phyloP scores from a whole-genome alignment of 2,329 filamentous ascomycete species.

The Tolypocladium pustulatum region DNA sequence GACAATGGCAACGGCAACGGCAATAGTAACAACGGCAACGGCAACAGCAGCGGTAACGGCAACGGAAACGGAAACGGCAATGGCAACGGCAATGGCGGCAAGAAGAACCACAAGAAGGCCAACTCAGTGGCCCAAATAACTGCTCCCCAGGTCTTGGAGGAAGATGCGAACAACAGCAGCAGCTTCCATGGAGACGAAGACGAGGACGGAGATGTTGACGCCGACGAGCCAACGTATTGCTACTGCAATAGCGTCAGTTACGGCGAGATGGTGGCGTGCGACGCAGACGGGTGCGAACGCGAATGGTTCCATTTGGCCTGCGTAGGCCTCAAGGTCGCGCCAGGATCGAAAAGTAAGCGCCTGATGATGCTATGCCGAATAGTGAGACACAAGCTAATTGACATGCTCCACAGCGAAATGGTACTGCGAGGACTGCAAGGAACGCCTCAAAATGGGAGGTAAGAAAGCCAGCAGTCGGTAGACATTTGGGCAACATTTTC shows the following conservation, averaged over 20 bases:
- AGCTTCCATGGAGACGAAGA: slow-evolving; percentile 26
- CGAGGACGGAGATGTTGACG: slow-evolving; percentile 50
- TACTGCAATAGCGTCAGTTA: slow-evolving; percentile 74
- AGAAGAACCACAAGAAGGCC: slow-evolving; percentile 51
- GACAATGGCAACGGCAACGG: slow-evolving; percentile 25
- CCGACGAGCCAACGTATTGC: slow-evolving; percentile 65
- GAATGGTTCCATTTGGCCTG: slow-evolving; percentile 83
- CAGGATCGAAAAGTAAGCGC: slow-evolving; percentile 61
- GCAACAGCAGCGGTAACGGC: background rate
- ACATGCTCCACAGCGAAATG: slow-evolving; percentile 51
- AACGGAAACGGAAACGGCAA: slow-evolving; percentile 24
- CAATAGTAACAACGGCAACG: background rate
- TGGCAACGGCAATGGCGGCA: slow-evolving; percentile 17
- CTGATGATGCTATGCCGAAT: background rate
- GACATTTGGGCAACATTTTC: slow-evolving; percentile 1
- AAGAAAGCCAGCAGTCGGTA: slow-evolving; percentile 41
- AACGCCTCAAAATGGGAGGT: slow-evolving; percentile 45
- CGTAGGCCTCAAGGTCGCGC: slow-evolving; percentile 68
- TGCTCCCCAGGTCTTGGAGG: slow-evolving; percentile 17
- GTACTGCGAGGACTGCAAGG: slow-evolving; percentile 74
- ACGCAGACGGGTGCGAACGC: slow-evolving; percentile 58
- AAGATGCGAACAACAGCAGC: slow-evolving; percentile 31
- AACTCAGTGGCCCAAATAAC: slow-evolving; percentile 26
- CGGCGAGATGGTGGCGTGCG: slow-evolving; percentile 77
- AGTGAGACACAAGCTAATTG: background rate